Conservation (phyloP, 2,329 filamentous ascomycete species). For the Davidsoniella eucalypti region DNA sequence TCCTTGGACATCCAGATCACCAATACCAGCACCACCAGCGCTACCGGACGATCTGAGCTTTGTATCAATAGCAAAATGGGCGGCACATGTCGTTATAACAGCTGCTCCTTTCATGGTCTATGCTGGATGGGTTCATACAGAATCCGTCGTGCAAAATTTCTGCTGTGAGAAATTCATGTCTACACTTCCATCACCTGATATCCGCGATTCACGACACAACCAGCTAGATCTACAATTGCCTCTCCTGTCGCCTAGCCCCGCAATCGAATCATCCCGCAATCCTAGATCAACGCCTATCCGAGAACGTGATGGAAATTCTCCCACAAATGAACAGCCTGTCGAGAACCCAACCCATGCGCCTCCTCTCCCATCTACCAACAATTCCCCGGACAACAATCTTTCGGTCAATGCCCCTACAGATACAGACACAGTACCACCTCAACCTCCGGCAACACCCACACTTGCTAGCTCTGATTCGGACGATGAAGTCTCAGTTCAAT, state of each 20-base stretch:
- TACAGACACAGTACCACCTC: too few species aligned
- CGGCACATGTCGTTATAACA: constrained; percentile 25
- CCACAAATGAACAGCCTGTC: too few species aligned
- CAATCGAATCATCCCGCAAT: not conserved
- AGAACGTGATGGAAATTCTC: too few species aligned
- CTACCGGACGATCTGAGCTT: constrained; percentile 23
- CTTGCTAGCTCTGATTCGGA: too few species aligned
- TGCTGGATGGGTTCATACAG: constrained; percentile 25
- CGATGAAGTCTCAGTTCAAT: too few species aligned
- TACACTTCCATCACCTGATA: constrained; percentile 1
- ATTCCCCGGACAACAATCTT: too few species aligned
- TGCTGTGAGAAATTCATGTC: not conserved
- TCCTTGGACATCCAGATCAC: constrained; percentile 35
- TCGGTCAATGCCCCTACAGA: too few species aligned
- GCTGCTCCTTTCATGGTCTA: constrained; percentile 31
- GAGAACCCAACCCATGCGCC: too few species aligned
- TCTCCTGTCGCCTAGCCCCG: not conserved
- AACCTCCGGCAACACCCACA: too few species aligned
- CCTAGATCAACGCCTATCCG: not conserved
- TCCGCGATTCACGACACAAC: not conserved
- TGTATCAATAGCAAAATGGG: constrained; percentile 27
- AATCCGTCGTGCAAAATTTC: not conserved
- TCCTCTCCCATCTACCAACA: too few species aligned
- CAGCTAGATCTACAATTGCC: not conserved
- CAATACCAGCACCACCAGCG: constrained; percentile 30